Conservation (phyloP, 169 alveolate genomes). For the Neospora caninum region DNA sequence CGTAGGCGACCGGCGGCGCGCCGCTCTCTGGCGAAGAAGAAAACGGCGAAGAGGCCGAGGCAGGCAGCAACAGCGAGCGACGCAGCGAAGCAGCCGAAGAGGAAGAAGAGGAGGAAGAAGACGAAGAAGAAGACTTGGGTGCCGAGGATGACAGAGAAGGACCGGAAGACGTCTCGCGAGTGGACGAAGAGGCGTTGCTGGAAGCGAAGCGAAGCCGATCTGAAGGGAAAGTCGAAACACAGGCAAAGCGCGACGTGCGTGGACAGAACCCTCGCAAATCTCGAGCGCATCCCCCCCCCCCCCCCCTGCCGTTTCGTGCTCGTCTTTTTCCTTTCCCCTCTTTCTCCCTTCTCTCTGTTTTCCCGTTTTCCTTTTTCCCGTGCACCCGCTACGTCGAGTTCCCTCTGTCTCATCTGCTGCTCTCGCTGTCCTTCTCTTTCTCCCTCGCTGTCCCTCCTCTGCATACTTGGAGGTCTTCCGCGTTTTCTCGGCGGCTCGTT, state of each 20-base stretch:
- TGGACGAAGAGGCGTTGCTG: too few species aligned
- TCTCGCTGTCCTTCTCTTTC: neutral
- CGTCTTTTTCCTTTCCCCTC: neutral
- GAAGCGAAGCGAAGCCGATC: too few species aligned
- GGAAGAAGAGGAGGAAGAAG: neutral
- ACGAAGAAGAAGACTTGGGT: neutral
- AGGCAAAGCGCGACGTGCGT: too few species aligned
- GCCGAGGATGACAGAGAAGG: too few species aligned
- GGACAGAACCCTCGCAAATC: too few species aligned
- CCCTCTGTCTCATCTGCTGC: too few species aligned
- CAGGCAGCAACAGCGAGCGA: slow-evolving; percentile 5
- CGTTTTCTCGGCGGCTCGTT: slow-evolving; percentile 10
- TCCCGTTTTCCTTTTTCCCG: too few species aligned
- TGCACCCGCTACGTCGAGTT: too few species aligned
- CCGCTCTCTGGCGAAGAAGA: neutral
- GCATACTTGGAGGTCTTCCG: neutral
- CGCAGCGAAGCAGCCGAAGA: neutral
- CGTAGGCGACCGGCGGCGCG: slow-evolving; percentile 46
- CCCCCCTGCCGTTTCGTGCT: too few species aligned
- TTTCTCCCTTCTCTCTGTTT: neutral
- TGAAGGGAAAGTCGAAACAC: too few species aligned
- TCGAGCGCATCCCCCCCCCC: too few species aligned
- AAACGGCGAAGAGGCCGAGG: neutral
- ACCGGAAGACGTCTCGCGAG: too few species aligned
- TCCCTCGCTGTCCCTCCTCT: neutral